These are phyloP conservation scores for Allium sativum DNA, from an alignment of 106 monocot genomes.

Conservation along the genomic window DNA sequence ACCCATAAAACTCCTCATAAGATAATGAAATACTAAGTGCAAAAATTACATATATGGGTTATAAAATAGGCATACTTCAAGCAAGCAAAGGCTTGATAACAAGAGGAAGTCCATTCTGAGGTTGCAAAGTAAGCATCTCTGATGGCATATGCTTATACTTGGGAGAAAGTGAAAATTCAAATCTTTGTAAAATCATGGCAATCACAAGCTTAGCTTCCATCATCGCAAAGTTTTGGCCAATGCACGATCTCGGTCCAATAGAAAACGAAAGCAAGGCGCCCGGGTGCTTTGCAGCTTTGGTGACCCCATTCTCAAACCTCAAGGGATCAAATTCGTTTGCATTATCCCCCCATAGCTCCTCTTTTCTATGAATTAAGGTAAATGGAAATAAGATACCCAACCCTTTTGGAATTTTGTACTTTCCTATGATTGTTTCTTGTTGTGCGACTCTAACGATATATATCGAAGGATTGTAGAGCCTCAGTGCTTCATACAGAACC, in stretches of 20 bases:
- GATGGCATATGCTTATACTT: constrained; percentile 37
- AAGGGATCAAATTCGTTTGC: constrained; percentile 37
- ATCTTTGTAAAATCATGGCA: constrained; percentile 50
- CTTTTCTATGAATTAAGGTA: constrained; percentile 22
- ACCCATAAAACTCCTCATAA: too few relatives aligned
- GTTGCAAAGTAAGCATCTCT: constrained; percentile 31
- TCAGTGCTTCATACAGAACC: constrained; percentile 38
- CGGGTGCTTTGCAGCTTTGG: constrained; percentile 34
- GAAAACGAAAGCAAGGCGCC: constrained; percentile 45
- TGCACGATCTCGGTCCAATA: constrained; percentile 35
- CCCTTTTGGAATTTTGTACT: constrained; percentile 17
- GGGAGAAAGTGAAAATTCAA: constrained; percentile 33
- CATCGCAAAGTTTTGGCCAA: constrained; percentile 57
- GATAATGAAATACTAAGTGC: too few relatives aligned
- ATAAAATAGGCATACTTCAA: not conserved
- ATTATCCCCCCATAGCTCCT: constrained; percentile 39
- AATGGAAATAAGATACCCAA: constrained; percentile 19
- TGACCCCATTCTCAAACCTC: constrained; percentile 40
- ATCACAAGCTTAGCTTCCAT: constrained; percentile 43
- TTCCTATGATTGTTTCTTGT: constrained; percentile 24
- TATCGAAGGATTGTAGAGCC: constrained; percentile 35
- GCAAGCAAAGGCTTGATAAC: constrained; percentile 10
- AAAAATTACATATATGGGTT: too few relatives aligned
- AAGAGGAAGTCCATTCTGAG: constrained; percentile 44
- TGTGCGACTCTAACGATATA: constrained; percentile 8